Percentiles rank a stretch among this genome's conserved stretches.
Conservation (phyloP, 305 asterid species). For the Salvia sclarea region DNA sequence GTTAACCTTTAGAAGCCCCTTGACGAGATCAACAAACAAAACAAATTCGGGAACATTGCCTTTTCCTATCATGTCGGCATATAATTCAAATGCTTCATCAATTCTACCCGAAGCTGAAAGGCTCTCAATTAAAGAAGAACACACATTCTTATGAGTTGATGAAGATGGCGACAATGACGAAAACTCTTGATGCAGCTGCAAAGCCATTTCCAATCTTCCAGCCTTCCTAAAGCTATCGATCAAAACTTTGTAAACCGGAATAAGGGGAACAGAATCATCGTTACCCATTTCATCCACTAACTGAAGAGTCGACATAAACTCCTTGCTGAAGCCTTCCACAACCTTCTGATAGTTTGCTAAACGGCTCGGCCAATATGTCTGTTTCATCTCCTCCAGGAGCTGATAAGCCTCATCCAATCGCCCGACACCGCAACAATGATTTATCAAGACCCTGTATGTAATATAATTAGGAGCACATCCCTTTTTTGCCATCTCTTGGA, state of each 20-base stretch:
- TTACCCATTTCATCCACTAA: constrained; percentile 62
- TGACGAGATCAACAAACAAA: constrained; percentile 58
- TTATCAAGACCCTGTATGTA: constrained; percentile 74
- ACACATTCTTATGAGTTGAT: constrained; percentile 40
- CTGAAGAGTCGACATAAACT: constrained; percentile 62
- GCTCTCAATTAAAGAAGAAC: constrained; percentile 61
- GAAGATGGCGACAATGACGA: constrained; percentile 42
- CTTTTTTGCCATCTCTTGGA: constrained; percentile 58
- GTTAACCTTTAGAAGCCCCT: constrained; percentile 60
- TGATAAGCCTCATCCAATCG: constrained; percentile 75
- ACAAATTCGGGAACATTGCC: constrained; percentile 69
- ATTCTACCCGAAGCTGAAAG: constrained; percentile 52
- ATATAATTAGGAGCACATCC: constrained; percentile 84
- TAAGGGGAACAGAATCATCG: constrained; percentile 50
- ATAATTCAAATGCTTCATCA: constrained; percentile 70
- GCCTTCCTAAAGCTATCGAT: constrained; percentile 76
- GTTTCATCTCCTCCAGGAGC: constrained; percentile 89
- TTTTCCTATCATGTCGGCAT: constrained; percentile 49
- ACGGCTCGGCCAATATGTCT: constrained; percentile 76
- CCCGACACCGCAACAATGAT: constrained; percentile 64
- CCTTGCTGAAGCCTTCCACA: constrained; percentile 76
- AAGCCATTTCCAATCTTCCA: constrained; percentile 72
- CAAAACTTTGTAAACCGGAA: constrained; percentile 65
- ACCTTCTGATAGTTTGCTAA: constrained; percentile 66
- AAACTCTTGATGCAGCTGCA: constrained; percentile 66